Base-by-base conservation (phyloP, 345 rosid species). In the Ceriops tagal region DNA sequence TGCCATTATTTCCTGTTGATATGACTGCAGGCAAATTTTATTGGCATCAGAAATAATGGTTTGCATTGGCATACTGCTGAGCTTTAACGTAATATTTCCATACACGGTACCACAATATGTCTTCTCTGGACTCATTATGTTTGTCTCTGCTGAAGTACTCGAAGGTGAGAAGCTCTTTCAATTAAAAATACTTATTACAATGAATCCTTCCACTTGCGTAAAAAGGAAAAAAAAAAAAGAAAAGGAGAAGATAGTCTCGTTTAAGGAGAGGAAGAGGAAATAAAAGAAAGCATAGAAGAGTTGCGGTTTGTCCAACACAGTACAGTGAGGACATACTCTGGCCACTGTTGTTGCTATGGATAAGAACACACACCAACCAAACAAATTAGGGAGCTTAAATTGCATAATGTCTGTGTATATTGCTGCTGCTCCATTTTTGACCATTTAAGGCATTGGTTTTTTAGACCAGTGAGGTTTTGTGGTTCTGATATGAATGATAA, bases 71-170 rank as follows among this genome's bases (percentile, higher is more conserved):
- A 80, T 96, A 57, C 79, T 96, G 68, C 75, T 89, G 56, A 96
- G 98, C 86, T 96, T 96, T 87, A 80, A 90, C 46, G 6, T 89
- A 43, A 62, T 96, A 62, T 74, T 80, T 62, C 89, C 88, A 1
- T 96, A 96, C 77, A 78, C 89, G 1, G 83, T 89, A 43, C 89
- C 97, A 0, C 99, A 96, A 67, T 96, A 92, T 62, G 99, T 92
- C 60, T 72, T 73, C 83, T 96, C 99, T 58, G 99, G 99, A 53
- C 89, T 96, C 34, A 76, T 96, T 73, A 78, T 89, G 97, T 96
- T 96, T 55, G 98, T 92, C 22, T 85, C 88, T 34, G 99, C 99
- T 7, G 99, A 96, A 84, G 98, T 96, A 57, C 97, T 92, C 13
- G 99, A 96, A 92, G 99, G 99, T 95, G 75, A 72, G 71, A 62